Evolutionary conservation across 164 flowering plant genomes (phyloP).

Genomic region (Aristolochia californica): DNA sequence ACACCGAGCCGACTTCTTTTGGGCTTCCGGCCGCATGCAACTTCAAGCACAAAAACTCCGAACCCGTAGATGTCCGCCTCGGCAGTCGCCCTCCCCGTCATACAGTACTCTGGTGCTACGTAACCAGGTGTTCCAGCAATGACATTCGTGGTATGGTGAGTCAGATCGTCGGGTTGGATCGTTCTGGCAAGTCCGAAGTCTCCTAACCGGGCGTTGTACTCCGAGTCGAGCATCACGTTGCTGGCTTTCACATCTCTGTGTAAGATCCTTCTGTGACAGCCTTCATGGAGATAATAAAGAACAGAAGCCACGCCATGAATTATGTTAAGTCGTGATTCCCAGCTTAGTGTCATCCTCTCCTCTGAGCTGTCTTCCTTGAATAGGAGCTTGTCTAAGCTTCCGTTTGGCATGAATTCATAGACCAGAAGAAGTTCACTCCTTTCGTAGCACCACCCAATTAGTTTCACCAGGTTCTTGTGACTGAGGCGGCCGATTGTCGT

Average conservation of each 20-base stretch:
- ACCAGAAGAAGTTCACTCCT: conserved; percentile 42
- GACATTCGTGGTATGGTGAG: conserved; percentile 19
- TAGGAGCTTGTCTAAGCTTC: conserved; percentile 49
- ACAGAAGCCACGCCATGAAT: conserved; percentile 22
- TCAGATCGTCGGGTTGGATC: conserved; percentile 11
- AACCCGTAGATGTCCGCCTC: conserved; percentile 11
- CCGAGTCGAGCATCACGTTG: conserved; percentile 22
- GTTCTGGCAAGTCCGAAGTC: conserved; percentile 27
- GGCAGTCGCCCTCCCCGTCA: conserved; percentile 2
- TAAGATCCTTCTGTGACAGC: conserved; percentile 15
- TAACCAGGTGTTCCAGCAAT: conserved; percentile 37
- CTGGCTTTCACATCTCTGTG: conserved; percentile 25
- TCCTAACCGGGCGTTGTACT: conserved; percentile 20
- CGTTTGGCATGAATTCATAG: conserved; percentile 54
- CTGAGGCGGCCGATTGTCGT: conserved; percentile 44
- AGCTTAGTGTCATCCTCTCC: no score
- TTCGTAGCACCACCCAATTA: conserved; percentile 63
- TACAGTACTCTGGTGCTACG: conserved; percentile 10
- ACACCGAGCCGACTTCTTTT: not conserved
- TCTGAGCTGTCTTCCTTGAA: conserved; percentile 10
- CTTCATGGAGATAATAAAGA: conserved; percentile 19
- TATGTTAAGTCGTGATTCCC: conserved; percentile 36
- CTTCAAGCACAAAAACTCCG: conserved; percentile 17
- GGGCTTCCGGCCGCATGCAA: conserved; percentile 29
- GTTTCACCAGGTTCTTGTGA: conserved; percentile 51